Percentiles rank a stretch among this genome's conserved stretches.
phyloP scores from a whole-genome alignment of 768 basidiomycete genomes.

The Trichaptum fuscoviolaceum region DNA sequence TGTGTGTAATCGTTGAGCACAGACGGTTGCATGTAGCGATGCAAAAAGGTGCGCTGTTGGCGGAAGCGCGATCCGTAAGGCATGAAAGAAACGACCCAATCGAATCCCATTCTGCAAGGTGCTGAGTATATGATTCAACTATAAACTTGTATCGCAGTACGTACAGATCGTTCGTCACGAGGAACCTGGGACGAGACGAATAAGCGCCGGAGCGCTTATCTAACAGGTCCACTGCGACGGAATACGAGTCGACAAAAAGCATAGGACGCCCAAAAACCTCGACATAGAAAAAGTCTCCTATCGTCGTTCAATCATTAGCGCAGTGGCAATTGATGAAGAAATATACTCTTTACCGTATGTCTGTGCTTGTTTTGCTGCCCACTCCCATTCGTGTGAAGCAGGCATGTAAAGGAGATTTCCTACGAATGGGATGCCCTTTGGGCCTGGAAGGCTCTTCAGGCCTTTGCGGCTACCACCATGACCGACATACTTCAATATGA shows the following conservation, averaged over 20 bases:
- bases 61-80: background rate
- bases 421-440: conserved; percentile 44
- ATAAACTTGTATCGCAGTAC: background rate
- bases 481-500: background rate
- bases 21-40: background rate
- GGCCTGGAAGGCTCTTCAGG: conserved; percentile 34
- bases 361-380: conserved; percentile 49
- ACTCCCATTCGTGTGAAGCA: conserved; percentile 42
- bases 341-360: conserved; percentile 36
- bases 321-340: background rate
- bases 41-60: background rate
- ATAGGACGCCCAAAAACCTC: conserved; percentile 20
- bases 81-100: background rate
- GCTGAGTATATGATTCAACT: background rate
- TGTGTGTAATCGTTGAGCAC: background rate
- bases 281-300: conserved; percentile 23
- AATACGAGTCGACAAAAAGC: conserved; percentile 19
- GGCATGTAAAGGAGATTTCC: conserved; percentile 55
- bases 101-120: background rate
- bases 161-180: conserved; percentile 14
- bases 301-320: conserved; percentile 7
- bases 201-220: conserved; percentile 26
- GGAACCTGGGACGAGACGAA: conserved; percentile 23
- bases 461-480: background rate
- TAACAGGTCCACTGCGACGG: conserved; percentile 23